phyloP scores from a whole-genome alignment of 1,284 basidiomycete genomes.

The Ustilago curta region DNA sequence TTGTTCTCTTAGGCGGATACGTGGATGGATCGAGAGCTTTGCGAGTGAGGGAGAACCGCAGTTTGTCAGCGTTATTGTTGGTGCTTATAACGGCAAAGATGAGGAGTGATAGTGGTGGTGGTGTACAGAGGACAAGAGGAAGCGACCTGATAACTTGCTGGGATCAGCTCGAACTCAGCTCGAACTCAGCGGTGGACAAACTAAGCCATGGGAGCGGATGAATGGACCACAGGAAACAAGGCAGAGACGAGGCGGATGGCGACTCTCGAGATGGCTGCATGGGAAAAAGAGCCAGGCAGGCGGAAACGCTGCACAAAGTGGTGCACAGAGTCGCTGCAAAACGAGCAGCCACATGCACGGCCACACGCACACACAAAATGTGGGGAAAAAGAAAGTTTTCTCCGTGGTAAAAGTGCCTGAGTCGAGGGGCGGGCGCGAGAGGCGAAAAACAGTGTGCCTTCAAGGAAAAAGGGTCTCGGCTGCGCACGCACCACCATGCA shows the following conservation, averaged over 20 bases:
- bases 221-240: background rate
- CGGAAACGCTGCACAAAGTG: too few relatives aligned
- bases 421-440: background rate
- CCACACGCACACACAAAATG: constrained; percentile 14
- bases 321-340: background rate
- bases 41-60: too few relatives aligned
- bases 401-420: background rate
- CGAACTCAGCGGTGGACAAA: too few relatives aligned
- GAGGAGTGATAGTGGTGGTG: background rate
- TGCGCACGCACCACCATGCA: background rate
- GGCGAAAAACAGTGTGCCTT: background rate
- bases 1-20: background rate
- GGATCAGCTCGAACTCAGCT: background rate
- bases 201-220: constrained; percentile 1
- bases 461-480: constrained; percentile 9
- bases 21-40: too few relatives aligned
- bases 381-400: constrained; percentile 15
- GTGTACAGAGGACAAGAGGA: background rate
- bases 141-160: background rate
- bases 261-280: background rate
- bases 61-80: background rate
- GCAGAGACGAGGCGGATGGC: background rate
- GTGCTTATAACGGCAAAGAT: background rate
- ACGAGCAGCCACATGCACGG: constrained; percentile 7
- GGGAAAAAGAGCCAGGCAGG: background rate